Conservation (phyloP, 2,329 filamentous ascomycete genomes). For the Sclerotinia nivalis region DNA sequence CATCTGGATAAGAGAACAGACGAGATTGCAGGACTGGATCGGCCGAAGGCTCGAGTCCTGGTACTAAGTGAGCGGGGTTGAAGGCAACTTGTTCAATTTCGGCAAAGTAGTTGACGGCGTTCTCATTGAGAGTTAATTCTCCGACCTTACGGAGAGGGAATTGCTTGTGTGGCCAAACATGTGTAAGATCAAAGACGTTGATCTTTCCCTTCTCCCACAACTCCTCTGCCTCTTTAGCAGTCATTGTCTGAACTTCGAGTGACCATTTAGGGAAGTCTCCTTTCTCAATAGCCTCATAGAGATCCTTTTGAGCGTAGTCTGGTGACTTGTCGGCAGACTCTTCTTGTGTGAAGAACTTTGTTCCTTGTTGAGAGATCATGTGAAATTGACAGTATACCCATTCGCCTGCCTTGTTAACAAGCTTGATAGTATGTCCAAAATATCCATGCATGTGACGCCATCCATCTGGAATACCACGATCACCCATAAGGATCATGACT, state of each 20-base stretch:
- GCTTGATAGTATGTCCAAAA: constrained; percentile 56
- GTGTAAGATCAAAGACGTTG: constrained; percentile 56
- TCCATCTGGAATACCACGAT: constrained; percentile 56
- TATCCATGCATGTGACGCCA: constrained; percentile 58
- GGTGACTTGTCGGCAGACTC: constrained; percentile 48
- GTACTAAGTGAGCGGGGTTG: constrained; percentile 63
- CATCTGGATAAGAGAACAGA: constrained; percentile 69
- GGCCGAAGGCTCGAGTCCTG: constrained; percentile 66
- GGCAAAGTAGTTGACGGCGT: constrained; percentile 58
- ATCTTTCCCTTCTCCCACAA: constrained; percentile 44
- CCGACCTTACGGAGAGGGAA: constrained; percentile 53
- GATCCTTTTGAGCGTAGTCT: constrained; percentile 53
- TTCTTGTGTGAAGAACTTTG: constrained; percentile 52
- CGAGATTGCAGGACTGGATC: constrained; percentile 68
- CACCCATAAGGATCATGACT: constrained; percentile 59
- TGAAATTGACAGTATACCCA: constrained; percentile 58
- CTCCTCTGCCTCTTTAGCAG: constrained; percentile 52
- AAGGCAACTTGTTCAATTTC: constrained; percentile 71
- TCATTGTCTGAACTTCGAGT: constrained; percentile 55
- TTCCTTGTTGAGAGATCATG: constrained; percentile 54
- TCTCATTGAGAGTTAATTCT: constrained; percentile 50
- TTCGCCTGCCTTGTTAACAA: constrained; percentile 54
- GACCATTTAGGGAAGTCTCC: constrained; percentile 57
- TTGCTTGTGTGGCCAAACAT: constrained; percentile 52
- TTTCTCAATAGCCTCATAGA: constrained; percentile 54